Evolutionary conservation across 805 yeast species (phyloP).

Genomic region (Helenozyma baotianmanensis): DNA sequence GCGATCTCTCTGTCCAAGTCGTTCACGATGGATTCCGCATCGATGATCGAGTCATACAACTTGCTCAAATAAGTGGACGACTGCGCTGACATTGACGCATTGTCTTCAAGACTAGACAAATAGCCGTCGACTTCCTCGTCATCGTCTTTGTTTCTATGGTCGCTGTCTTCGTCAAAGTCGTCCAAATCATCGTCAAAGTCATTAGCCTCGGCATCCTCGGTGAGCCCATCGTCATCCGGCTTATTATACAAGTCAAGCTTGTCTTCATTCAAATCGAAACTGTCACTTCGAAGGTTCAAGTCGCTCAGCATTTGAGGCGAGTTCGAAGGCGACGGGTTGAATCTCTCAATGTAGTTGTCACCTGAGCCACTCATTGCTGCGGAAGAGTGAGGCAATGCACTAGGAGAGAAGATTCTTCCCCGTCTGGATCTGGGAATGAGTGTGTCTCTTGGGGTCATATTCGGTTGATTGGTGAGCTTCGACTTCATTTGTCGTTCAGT

Average conservation of each 20-base stretch:
- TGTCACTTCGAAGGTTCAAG: slow-evolving; percentile 28
- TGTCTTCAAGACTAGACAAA: slow-evolving; percentile 12
- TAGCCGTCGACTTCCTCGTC: slow-evolving; percentile 24
- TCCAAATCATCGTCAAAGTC: slow-evolving; percentile 25
- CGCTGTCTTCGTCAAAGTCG: slow-evolving; percentile 20
- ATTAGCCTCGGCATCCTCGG: slow-evolving; percentile 16
- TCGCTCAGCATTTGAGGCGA: slow-evolving; percentile 39
- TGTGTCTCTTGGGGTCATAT: slow-evolving; percentile 27
- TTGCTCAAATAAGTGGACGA: slow-evolving; percentile 19
- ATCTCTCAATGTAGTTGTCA: slow-evolving; percentile 18
- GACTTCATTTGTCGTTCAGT: slow-evolving; percentile 33
- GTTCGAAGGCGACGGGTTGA: slow-evolving; percentile 32
- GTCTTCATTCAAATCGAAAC: slow-evolving; percentile 30
- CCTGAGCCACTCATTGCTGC: slow-evolving; percentile 1
- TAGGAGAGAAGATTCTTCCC: slow-evolving; percentile 11
- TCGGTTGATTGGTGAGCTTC: slow-evolving; percentile 26
- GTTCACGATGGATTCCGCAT: slow-evolving; percentile 30
- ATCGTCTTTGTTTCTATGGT: slow-evolving; percentile 16
- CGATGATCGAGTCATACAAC: slow-evolving; percentile 31
- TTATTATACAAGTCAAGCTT: slow-evolving; percentile 28
- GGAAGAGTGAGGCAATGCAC: slow-evolving; percentile 8
- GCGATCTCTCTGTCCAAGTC: slow-evolving; percentile 33
- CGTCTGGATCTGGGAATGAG: slow-evolving; percentile 32
- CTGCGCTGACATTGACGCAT: slow-evolving; percentile 4
- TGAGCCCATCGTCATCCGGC: slow-evolving; percentile 17